phyloP scores from a whole-genome alignment of 805 yeast genomes.

The Ogataea chonburiensis region DNA sequence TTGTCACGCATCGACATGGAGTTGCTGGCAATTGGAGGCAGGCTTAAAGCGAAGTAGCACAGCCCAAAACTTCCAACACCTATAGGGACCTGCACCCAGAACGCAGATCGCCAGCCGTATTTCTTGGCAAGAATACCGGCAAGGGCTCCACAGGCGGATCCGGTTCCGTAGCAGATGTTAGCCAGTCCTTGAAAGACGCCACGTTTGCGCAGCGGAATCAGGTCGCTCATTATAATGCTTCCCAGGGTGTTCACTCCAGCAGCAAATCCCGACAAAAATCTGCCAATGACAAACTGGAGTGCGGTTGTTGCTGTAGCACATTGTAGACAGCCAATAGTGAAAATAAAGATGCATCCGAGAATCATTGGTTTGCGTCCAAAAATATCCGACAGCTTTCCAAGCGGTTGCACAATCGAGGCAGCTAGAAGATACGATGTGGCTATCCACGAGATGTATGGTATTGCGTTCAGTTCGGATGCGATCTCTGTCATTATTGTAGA shows the following conservation, averaged over 20 bases:
- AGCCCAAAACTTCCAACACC: constrained; percentile 39
- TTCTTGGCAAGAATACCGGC: constrained; percentile 58
- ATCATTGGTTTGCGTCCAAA: constrained; percentile 61
- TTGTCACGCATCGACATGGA: constrained; percentile 40
- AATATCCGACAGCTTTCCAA: constrained; percentile 70
- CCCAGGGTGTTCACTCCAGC: constrained; percentile 84
- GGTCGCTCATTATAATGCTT: constrained; percentile 75
- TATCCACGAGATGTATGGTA: constrained; percentile 67
- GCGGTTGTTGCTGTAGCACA: constrained; percentile 53
- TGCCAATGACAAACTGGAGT: constrained; percentile 46
- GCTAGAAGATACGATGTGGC: constrained; percentile 69
- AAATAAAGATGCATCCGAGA: constrained; percentile 51
- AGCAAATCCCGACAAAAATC: constrained; percentile 83
- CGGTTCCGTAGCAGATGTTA: constrained; percentile 75
- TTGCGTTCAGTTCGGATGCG: constrained; percentile 65
- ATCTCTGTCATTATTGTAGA: constrained; percentile 63
- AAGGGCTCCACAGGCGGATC: constrained; percentile 65
- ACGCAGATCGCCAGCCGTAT: constrained; percentile 67
- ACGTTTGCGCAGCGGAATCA: constrained; percentile 75
- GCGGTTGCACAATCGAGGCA: constrained; percentile 71
- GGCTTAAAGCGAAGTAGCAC: constrained; percentile 39
- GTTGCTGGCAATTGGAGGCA: constrained; percentile 40
- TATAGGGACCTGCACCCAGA: constrained; percentile 55
- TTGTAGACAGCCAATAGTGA: constrained; percentile 55
- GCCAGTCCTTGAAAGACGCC: constrained; percentile 87